These are phyloP conservation scores for Dillenia turbinata DNA, from an alignment of 164 flowering plant genomes.

Conservation along the genomic window DNA sequence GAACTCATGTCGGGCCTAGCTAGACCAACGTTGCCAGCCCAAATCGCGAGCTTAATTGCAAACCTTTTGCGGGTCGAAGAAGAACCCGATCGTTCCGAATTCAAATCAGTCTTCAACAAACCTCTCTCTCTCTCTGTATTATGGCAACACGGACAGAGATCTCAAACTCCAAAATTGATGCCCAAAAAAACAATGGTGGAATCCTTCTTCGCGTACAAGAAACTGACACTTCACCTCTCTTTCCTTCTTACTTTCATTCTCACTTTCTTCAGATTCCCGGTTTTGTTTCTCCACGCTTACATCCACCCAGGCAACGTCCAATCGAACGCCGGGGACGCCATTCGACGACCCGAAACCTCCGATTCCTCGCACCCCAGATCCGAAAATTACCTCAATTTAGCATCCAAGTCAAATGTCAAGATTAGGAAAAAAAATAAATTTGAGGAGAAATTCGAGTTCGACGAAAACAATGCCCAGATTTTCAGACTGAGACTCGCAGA, in stretches of 20 bases:
- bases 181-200: conserved; percentile 4
- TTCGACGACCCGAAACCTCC: conserved; percentile 50
- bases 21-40: too few relatives aligned
- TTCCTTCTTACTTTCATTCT: conserved; percentile 40
- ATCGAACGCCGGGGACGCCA: conserved; percentile 55
- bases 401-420: conserved; percentile 25
- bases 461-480: conserved; percentile 94
- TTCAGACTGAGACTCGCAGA: conserved; percentile 71
- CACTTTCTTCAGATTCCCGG: conserved; percentile 50
- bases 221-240: conserved; percentile 42
- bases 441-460: conserved; percentile 70
- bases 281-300: conserved; percentile 69
- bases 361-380: conserved; percentile 23
- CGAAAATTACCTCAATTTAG: conserved; percentile 20
- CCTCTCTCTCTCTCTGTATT: too few relatives aligned
- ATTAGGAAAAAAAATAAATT: conserved; percentile 42
- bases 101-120: too few relatives aligned
- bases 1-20: too few relatives aligned
- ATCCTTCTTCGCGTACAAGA: conserved; percentile 22
- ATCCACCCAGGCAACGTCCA: conserved; percentile 62
- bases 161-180: too few relatives aligned
- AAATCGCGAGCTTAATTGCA: too few relatives aligned
- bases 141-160: too few relatives aligned
- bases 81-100: too few relatives aligned
- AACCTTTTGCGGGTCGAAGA: too few relatives aligned